Evolutionary conservation across 306 rosid species (phyloP).

Genomic region (Pyrus pyrifolia): DNA sequence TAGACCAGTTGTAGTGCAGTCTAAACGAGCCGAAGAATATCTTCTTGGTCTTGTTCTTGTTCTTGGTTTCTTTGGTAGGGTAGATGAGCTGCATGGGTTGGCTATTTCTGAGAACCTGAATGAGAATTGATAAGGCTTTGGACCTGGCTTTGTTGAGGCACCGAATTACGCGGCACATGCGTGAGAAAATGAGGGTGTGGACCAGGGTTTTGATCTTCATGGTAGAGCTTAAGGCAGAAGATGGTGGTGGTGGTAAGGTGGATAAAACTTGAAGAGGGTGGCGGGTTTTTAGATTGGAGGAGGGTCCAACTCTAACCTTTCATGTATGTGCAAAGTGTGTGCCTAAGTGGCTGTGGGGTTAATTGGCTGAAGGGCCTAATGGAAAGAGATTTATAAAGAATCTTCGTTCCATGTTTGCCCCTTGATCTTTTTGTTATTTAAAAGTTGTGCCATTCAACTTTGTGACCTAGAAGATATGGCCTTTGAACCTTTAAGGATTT

Average conservation of each 20-base stretch:
- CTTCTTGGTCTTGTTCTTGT: slow-evolving; percentile 27
- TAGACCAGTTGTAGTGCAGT: slow-evolving; percentile 84
- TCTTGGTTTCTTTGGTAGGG: slow-evolving; percentile 13
- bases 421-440: slow-evolving; percentile 34
- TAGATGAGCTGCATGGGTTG: slow-evolving; percentile 19
- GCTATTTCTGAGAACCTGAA: slow-evolving; percentile 20
- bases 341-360: background rate
- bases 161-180: slow-evolving; percentile 44
- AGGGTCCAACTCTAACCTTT: slow-evolving; percentile 39
- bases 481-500: slow-evolving; percentile 5
- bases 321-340: background rate
- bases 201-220: slow-evolving; percentile 53
- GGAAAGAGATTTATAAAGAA: slow-evolving; percentile 14
- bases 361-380: background rate
- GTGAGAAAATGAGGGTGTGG: slow-evolving; percentile 56
- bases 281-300: slow-evolving; percentile 31
- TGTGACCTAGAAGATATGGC: slow-evolving; percentile 10
- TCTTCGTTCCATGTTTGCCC: slow-evolving; percentile 40
- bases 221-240: slow-evolving; percentile 25
- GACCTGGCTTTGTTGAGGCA: slow-evolving; percentile 52
- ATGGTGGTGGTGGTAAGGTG: slow-evolving; percentile 13
- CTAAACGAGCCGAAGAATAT: slow-evolving; percentile 73
- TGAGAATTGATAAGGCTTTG: slow-evolving; percentile 34
- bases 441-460: slow-evolving; percentile 21
- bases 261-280: slow-evolving; percentile 51